Conservation (phyloP, 2,329 filamentous ascomycete species). For the Teratosphaeria nubilosa region DNA sequence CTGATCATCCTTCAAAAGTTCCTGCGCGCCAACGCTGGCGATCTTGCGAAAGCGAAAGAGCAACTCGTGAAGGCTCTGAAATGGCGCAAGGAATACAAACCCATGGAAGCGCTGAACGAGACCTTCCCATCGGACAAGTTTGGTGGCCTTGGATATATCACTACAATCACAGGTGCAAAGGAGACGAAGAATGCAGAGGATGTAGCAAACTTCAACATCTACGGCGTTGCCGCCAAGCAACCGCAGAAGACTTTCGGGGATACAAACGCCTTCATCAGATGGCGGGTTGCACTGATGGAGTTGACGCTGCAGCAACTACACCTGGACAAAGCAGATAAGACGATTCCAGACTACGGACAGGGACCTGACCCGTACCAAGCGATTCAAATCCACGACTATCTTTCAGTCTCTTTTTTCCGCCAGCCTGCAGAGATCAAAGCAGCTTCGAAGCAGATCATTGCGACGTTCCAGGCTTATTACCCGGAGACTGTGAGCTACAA, state of each 20-base stretch:
- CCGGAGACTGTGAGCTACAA: slow-evolving; percentile 83
- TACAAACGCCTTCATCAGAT: slow-evolving; percentile 72
- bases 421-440: slow-evolving; percentile 67
- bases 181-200: slow-evolving; percentile 46
- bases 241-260: slow-evolving; percentile 73
- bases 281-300: slow-evolving; percentile 88
- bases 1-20: slow-evolving; percentile 87
- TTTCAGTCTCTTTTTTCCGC: slow-evolving; percentile 74
- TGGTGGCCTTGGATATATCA: slow-evolving; percentile 68
- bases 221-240: slow-evolving; percentile 73
- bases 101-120: slow-evolving; percentile 51
- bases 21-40: slow-evolving; percentile 76
- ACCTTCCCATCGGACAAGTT: slow-evolving; percentile 62
- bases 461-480: slow-evolving; percentile 71
- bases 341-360: slow-evolving; percentile 58
- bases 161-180: slow-evolving; percentile 51
- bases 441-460: slow-evolving; percentile 70
- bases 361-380: slow-evolving; percentile 76
- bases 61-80: slow-evolving; percentile 71
- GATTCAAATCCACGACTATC: slow-evolving; percentile 89
- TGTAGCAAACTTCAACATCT: slow-evolving; percentile 86
- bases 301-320: slow-evolving; percentile 65
- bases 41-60: slow-evolving; percentile 61
- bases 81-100: slow-evolving; percentile 72
- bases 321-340: slow-evolving; percentile 56